Base-by-base conservation (phyloP, 148 eudicot species). In the Rhododendron ferrugineum region DNA sequence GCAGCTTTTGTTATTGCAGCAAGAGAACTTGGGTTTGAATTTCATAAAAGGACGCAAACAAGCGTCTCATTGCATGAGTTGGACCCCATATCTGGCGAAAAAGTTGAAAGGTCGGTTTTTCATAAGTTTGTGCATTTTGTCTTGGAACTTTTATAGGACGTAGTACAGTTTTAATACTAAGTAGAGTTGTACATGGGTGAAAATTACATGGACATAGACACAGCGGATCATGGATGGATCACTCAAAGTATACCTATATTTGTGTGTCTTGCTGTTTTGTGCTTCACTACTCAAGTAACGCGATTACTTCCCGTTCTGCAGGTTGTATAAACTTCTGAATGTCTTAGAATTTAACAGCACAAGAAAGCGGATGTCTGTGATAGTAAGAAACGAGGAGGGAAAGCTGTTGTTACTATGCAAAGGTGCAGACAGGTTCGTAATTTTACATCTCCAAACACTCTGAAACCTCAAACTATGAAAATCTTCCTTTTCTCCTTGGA, bases 1-100 rank as follows among this genome's bases (percentile, higher is more conserved):
- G 96, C 99, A 36, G 98, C 99, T n/a, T 97, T 97, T 90, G 99
- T 97, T 32, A 91, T 97, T 86, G 98, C 99, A 32, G 99, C 98
- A 47, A 89, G 93, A 91, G 98, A 97, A 87, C 85, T 97, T 79
- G 99, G 99, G 47, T 97, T 97, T 85, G 94, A 97, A 89, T 95
- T 97, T 86, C 91, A 89, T 79, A 94, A 91, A 81, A 92, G 99
- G 85, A 93, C 96, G 44, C 99, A 97, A 88, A 92, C 94, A 16
- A 90, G 89, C 81, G 98, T 95, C 82, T 92, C 92, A 34, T 81
- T 97, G 85, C 85, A 58, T 26, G 99, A 97, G 88, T 88, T 94
- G 88, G 93, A 94, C 87, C 98, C 94, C 18, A 42, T 82, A 50
- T 86, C 94, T 47, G 93, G 93, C 77, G 86, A 80, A 84, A 91